Base-by-base conservation (phyloP, 129 eudicot genomes). In the Mikania micrantha region DNA sequence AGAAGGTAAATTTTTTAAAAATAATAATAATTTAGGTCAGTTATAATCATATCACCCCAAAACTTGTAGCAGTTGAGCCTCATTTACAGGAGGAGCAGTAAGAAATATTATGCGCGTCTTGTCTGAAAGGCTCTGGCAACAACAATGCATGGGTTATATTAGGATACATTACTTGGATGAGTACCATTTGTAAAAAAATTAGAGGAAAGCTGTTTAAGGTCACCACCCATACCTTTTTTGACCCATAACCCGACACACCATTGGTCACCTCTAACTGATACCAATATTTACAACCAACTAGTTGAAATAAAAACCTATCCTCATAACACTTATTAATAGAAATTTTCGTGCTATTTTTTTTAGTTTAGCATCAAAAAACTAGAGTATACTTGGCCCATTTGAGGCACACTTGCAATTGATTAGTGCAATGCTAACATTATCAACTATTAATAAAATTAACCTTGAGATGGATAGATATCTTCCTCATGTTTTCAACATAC, bases 401-500 rank as follows among this genome's bases (percentile, higher is more conserved):
- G 16, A 27, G 36, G 9, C 11, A 10, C 21, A 57, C 35, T 54
- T 24, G 34, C 3, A 4, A 8, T 35, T 17, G 1, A 10, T 36
- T 19, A 19, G 9, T 35, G 19, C 42, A 61, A 32, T 35, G 19
- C 16, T 60, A 16, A 34, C 9, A 35, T 35, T 6, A 19, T 29
- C 41, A 15, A 48, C n/a, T 34, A 49, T 22, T 48, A 31, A 20
- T 49, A 28, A 48, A 16, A 21, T 25, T 47, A 82, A 86, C 96
- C 90, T 80, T 84, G 53, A 90, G 81, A 82, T 86, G 85, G 19
- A 67, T 71, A 59, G 80, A 84, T 70, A 90, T 90, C 64, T 86
- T 90, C 66, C 67, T 80, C 90, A 90, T 90, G 79, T 90, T 90
- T 28, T 86, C 88, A 15, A 82, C 66, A 71, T 86, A 90, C 71